phyloP scores from a whole-genome alignment of 1,284 basidiomycete species.

The Fomitopsis palustris region DNA sequence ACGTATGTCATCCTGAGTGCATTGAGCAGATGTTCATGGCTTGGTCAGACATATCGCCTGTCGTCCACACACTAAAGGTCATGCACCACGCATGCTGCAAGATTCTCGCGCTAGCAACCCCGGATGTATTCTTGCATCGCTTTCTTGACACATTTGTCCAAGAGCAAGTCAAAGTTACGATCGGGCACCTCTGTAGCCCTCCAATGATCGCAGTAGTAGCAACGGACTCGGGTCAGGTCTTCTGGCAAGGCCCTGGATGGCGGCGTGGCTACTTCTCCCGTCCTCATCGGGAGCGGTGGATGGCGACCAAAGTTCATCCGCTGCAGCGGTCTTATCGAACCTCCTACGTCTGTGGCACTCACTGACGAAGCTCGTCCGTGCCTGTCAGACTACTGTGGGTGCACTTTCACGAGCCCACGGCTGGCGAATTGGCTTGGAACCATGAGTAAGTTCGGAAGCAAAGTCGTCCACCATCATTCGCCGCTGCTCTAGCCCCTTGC shows the following conservation, averaged over 20 bases:
- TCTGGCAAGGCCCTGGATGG: neutral
- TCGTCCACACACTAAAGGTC: neutral
- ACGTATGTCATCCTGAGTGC: neutral
- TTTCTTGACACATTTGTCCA: neutral
- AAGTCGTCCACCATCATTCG: neutral
- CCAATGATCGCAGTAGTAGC: neutral
- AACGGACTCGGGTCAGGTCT: neutral
- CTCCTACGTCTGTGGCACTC: neutral
- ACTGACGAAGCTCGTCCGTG: neutral
- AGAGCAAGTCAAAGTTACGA: neutral
- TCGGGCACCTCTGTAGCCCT: neutral
- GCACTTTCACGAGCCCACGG: neutral
- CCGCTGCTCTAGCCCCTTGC: slow-evolving; percentile 1
- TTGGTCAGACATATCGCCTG: neutral
- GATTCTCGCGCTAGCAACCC: neutral
- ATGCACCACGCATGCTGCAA: neutral
- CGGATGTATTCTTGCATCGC: neutral
- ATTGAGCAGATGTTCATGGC: neutral
- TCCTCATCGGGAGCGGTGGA: neutral
- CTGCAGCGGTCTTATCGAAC: neutral
- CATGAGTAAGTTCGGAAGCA: slow-evolving; percentile 1
- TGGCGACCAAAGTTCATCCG: neutral
- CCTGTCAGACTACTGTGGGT: neutral
- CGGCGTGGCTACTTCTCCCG: neutral
- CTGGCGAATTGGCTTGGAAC: neutral